Base-by-base conservation (phyloP, 2,329 filamentous ascomycete genomes). In the Colletotrichum sp. region DNA sequence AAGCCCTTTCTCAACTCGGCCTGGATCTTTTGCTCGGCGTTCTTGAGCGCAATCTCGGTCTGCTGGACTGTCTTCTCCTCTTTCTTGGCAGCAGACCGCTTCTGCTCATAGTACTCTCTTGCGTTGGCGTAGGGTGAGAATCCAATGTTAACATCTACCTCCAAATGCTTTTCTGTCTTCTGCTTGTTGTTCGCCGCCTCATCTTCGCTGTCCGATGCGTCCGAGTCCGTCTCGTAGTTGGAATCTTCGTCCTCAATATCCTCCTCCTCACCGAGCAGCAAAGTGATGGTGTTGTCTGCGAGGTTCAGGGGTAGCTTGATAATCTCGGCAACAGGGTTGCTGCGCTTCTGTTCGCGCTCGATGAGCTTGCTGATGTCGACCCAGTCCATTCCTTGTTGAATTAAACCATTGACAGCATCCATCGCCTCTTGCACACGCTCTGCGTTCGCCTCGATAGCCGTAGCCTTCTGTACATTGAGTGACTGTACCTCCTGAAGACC, bases 331-430 rank as follows among this genome's bases (percentile, higher is more conserved):
- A 99, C 95, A 0, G 94, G 91, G 77, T 99, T 99, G 33, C 91
- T 88, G 63, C 92, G 89, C 74, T 88, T 91, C 81, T 97, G 94
- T 81, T 98, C 96, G 77, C 95, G 90, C 81, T 98, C 95, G 66
- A 99, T 94, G 75, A 99, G 85, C 72, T 93, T 94, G 12, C 91
- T 95, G 78, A 98, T 96, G 77, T 98, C 94, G 13, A 95, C 92
- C 97, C 97, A 99, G 79, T 99, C 97, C 95, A 98, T 98, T 13
- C 96, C 96, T 80, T 98, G 95, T 7, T 91, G 91, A 73, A 99
- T 91, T n/a, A 98, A 86, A 1, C 95, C 94, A 81, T 98, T 98
- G 67, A 99, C 93, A 5, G 97, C 95, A 81, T 95, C 94, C 82
- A 95, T 95, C 6, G 95, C 95, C 84, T 98, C 97, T 81, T 98